phyloP scores from a whole-genome alignment of 1,284 basidiomycete species.

The Trichosporon coremiiforme region DNA sequence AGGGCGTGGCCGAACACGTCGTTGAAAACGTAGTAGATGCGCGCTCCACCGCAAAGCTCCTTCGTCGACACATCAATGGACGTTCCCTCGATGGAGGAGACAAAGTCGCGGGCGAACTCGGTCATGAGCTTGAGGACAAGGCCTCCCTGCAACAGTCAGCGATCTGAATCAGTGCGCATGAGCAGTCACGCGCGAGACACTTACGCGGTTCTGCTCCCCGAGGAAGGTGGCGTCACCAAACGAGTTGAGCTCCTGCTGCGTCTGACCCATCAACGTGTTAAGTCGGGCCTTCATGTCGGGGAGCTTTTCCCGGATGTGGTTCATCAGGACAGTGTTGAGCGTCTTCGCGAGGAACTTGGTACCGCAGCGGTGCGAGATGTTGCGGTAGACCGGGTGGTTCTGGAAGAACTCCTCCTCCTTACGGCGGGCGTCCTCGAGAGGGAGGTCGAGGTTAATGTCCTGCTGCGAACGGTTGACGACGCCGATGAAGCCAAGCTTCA shows the following conservation, averaged over 20 bases:
- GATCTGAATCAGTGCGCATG: neutral
- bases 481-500: slow-evolving; percentile 97
- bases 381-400: slow-evolving; percentile 86
- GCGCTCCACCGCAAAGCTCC: slow-evolving; percentile 94
- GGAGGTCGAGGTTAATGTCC: slow-evolving; percentile 90
- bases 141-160: slow-evolving; percentile 66
- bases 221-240: slow-evolving; percentile 93
- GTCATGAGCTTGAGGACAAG: slow-evolving; percentile 96
- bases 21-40: slow-evolving; percentile 99
- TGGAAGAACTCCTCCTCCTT: slow-evolving; percentile 92
- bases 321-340: slow-evolving; percentile 92
- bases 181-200: slow-evolving; percentile 33
- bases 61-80: slow-evolving; percentile 96
- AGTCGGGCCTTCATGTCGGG: slow-evolving; percentile 99
- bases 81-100: slow-evolving; percentile 98
- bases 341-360: slow-evolving; percentile 93
- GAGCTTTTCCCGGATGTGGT: slow-evolving; percentile 96
- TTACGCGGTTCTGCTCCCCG: slow-evolving; percentile 81
- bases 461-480: slow-evolving; percentile 97
- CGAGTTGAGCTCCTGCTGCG: slow-evolving; percentile 94
- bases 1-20: slow-evolving; percentile 96
- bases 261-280: slow-evolving; percentile 98
- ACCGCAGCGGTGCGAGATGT: slow-evolving; percentile 95
- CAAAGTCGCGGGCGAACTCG: slow-evolving; percentile 95
- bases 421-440: slow-evolving; percentile 79